phyloP scores from a whole-genome alignment of 768 basidiomycete genomes.

The Auriscalpium vulgare region DNA sequence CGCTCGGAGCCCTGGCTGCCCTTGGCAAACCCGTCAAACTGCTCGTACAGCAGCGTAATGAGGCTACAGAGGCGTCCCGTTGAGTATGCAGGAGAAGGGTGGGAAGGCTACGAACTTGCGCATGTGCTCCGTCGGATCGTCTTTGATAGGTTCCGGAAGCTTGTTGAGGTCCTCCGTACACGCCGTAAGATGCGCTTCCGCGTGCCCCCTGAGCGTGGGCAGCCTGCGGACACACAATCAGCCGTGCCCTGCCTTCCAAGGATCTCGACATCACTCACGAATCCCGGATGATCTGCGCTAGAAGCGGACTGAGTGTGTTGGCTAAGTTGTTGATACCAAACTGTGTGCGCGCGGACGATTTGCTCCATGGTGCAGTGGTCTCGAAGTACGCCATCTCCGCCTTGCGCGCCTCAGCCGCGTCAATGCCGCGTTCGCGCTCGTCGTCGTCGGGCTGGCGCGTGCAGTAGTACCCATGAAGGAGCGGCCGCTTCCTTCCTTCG shows the following conservation, averaged over 20 bases:
- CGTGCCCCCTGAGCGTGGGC: slow-evolving; percentile 24
- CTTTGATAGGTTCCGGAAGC: slow-evolving; percentile 24
- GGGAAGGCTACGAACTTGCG: background rate
- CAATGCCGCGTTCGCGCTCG: slow-evolving; percentile 25
- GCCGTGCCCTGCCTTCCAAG: too few relatives aligned
- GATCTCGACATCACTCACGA: slow-evolving; percentile 14
- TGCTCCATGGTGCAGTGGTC: slow-evolving; percentile 29
- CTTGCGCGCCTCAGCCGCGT: slow-evolving; percentile 25
- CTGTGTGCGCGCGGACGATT: slow-evolving; percentile 17
- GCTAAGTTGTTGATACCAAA: slow-evolving; percentile 32
- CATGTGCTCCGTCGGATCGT: slow-evolving; percentile 27
- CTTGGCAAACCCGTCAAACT: slow-evolving; percentile 22
- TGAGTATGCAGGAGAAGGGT: too few relatives aligned
- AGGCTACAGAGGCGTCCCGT: slow-evolving; percentile 24
- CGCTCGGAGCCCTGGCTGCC: slow-evolving; percentile 20
- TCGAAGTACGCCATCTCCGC: slow-evolving; percentile 30
- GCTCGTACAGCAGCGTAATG: slow-evolving; percentile 26
- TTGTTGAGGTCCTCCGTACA: slow-evolving; percentile 20
- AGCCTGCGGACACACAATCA: slow-evolving; percentile 13
- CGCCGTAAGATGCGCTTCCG: slow-evolving; percentile 17
- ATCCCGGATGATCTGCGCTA: slow-evolving; percentile 28
- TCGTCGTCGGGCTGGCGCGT: slow-evolving; percentile 33
- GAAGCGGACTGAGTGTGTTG: slow-evolving; percentile 25
- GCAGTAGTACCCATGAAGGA: slow-evolving; percentile 37
- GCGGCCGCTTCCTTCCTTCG: slow-evolving; percentile 28